Percentiles rank a stretch among this genome's conserved stretches.
Conservation (phyloP, 2,329 filamentous ascomycete genomes). For the Onygenales sp. region DNA sequence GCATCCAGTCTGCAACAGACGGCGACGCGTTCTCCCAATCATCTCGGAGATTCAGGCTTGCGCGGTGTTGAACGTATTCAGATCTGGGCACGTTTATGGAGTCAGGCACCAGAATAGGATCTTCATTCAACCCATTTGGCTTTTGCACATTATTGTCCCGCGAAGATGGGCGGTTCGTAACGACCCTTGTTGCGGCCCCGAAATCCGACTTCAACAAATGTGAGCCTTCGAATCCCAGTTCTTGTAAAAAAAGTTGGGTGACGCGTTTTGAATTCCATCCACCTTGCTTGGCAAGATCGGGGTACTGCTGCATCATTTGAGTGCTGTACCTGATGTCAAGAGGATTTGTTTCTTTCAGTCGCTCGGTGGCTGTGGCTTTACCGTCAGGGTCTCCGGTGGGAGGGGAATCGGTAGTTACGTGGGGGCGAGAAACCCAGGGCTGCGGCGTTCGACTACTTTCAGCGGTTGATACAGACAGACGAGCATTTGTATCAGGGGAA, state of each 20-base stretch:
- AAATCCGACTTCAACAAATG: constrained; percentile 8
- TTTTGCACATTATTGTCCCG: constrained; percentile 3
- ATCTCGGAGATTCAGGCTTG: constrained; percentile 35
- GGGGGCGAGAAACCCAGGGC: background rate
- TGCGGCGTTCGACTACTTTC: constrained; percentile 1
- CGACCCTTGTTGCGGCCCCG: constrained; percentile 4
- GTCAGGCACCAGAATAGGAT: constrained; percentile 23
- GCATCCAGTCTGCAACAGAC: constrained; percentile 41
- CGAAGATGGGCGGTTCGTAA: constrained; percentile 9
- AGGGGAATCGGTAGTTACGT: background rate
- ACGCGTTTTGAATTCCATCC: constrained; percentile 47
- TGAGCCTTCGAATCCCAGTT: constrained; percentile 25
- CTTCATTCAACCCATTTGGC: constrained; percentile 23
- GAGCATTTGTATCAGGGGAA: constrained; percentile 12
- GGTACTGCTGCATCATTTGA: constrained; percentile 28
- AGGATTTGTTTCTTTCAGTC: background rate
- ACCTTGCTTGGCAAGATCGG: constrained; percentile 43
- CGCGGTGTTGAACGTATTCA: constrained; percentile 26
- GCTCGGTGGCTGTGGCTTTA: background rate
- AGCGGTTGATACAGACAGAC: constrained; percentile 4
- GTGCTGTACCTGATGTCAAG: constrained; percentile 6
- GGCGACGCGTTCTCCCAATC: constrained; percentile 42
- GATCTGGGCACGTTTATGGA: constrained; percentile 15
- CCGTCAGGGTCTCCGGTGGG: background rate
- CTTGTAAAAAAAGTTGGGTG: constrained; percentile 46